Base-by-base conservation (phyloP, 352 stramenopile genomes). In the Nothophytophthora sp. region DNA sequence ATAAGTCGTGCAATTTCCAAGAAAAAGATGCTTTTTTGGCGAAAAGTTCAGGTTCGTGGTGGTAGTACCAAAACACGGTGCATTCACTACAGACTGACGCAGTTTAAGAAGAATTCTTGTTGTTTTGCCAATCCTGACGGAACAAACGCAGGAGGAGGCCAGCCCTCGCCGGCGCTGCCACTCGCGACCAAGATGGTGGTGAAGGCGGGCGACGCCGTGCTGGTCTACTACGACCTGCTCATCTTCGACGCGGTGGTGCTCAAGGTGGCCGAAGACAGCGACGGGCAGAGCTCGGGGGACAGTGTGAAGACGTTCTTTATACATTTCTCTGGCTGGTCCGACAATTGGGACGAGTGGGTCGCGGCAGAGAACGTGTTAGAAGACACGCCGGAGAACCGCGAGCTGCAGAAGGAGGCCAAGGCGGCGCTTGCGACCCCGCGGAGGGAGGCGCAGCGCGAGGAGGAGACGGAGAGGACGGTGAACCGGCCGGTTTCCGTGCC, bases 181-280 rank as follows among this genome's bases (percentile, higher is more conserved):
- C n/a, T n/a, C n/a, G n/a, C n/a, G n/a, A n/a, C n/a, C n/a, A n/a
- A n/a, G n/a, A 70, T 67, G 59, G 59, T 8, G 46, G 54, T 63
- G 20, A 42, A 55, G 47, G 41, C 29, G 24, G 59, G 45, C 46
- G 59, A 67, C 35, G 41, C 39, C n/a, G 59, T 67, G 52, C 59
- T 67, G 22, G 59, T 67, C 30, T 67, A 67, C 59, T 67, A 69
- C 55, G 60, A 69, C 43, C 44, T 69, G 48, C 60, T 65, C 9
- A 55, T 69, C 33, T 69, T 60, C 33, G 60, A 69, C 49, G 54
- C 60, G 19, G 24, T 53, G 11, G 55, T 69, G 25, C 59, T 59
- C 5, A 40, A 52, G 34, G 16, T 67, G 4, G 52, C 62, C 0
- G 41, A 15, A 5, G 35, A 15, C 3, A 42, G 19, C 11, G n/a